Conservation (phyloP, 768 basidiomycete species). For the Tylopilus cervinicoccineus region DNA sequence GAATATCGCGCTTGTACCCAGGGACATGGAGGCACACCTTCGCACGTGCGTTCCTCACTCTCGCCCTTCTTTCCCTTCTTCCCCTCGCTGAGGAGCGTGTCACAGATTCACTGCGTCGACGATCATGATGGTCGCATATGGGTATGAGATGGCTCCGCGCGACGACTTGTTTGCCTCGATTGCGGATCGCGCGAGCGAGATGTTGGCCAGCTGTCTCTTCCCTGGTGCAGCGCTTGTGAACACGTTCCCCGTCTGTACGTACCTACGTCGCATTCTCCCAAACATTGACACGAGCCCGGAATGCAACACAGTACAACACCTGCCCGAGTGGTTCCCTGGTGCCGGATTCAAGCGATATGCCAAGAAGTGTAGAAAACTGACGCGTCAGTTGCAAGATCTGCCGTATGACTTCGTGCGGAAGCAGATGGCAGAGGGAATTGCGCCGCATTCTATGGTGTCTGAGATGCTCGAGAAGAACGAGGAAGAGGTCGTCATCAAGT, state of each 20-base stretch:
- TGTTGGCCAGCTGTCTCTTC: constrained; percentile 24
- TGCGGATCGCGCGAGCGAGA: constrained; percentile 28
- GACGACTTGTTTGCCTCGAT: constrained; percentile 31
- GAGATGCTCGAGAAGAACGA: constrained; percentile 21
- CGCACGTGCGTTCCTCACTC: constrained; percentile 8
- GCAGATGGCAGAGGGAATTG: constrained; percentile 16
- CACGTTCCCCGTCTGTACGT: constrained; percentile 27
- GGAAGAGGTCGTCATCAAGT: constrained; percentile 26
- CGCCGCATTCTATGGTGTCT: constrained; percentile 18
- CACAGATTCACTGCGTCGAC: constrained; percentile 14
- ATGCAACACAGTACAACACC: constrained; percentile 19
- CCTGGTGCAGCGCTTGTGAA: constrained; percentile 31
- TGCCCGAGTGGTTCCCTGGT: constrained; percentile 32
- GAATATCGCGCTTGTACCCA: constrained; percentile 27
- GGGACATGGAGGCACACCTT: constrained; percentile 24
- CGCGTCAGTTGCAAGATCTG: constrained; percentile 15
- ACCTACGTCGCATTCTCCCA: too few species aligned
- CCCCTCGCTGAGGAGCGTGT: too few species aligned
- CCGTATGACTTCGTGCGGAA: constrained; percentile 17
- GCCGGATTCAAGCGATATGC: constrained; percentile 26
- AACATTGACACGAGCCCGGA: neutral
- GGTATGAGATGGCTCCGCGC: constrained; percentile 30
- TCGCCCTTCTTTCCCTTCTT: too few species aligned
- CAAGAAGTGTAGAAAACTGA: constrained; percentile 13
- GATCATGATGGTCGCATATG: constrained; percentile 32